phyloP scores from a whole-genome alignment of 2,329 filamentous ascomycete genomes.

The Geosmithia putterillii region DNA sequence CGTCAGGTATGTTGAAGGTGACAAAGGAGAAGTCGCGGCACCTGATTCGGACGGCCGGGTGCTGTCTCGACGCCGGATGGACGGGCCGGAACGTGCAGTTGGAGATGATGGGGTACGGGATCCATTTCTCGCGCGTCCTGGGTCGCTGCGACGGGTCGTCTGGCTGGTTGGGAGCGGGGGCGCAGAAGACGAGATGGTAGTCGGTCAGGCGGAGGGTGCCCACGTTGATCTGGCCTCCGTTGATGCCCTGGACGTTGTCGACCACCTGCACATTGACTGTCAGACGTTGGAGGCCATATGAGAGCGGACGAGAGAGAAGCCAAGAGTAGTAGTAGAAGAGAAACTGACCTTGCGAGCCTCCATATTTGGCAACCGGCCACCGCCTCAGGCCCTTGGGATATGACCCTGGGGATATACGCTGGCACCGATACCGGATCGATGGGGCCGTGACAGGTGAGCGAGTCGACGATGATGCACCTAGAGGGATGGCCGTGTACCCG shows the following conservation, averaged over 20 bases:
- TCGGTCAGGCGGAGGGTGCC: conserved; percentile 50
- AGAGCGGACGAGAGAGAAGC: background rate
- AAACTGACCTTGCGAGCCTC: conserved; percentile 26
- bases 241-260: conserved; percentile 49
- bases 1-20: conserved; percentile 74
- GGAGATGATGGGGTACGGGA: conserved; percentile 85
- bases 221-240: conserved; percentile 41
- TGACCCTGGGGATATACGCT: too few species aligned
- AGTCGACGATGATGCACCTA: background rate
- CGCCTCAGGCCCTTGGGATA: background rate
- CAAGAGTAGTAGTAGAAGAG: background rate
- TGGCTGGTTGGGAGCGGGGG: conserved; percentile 20
- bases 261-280: conserved; percentile 24
- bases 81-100: conserved; percentile 68
- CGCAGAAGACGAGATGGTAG: conserved; percentile 47
- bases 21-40: conserved; percentile 92
- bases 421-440: background rate
- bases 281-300: background rate
- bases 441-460: background rate
- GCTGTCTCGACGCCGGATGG: conserved; percentile 54
- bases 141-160: conserved; percentile 6
- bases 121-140: conserved; percentile 65
- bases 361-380: conserved; percentile 13
- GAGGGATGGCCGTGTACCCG: background rate
- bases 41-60: conserved; percentile 74